Conservation (phyloP, 2,329 filamentous ascomycete species). For the Ceratocystis diversiconidia region DNA sequence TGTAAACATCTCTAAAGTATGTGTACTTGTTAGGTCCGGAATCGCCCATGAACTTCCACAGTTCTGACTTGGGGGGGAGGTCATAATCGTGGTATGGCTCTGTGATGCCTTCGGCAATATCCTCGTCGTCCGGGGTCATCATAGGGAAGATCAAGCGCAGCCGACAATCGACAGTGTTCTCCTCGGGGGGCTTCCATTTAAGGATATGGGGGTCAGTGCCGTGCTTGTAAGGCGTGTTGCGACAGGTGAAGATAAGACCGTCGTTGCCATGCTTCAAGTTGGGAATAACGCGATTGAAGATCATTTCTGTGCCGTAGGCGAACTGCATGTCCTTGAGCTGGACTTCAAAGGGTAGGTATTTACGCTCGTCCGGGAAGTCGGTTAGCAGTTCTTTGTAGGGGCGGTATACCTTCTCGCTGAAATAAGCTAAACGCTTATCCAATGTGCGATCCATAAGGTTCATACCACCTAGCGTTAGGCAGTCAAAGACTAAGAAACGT, state of each 20-base stretch:
- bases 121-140: slow-evolving; percentile 51
- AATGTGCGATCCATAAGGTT: slow-evolving; percentile 64
- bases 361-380: slow-evolving; percentile 53
- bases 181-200: slow-evolving; percentile 92
- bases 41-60: slow-evolving; percentile 50
- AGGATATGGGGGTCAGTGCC: slow-evolving; percentile 89
- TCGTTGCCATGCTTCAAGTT: slow-evolving; percentile 85
- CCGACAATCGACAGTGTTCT: slow-evolving; percentile 90
- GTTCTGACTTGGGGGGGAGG: slow-evolving; percentile 55
- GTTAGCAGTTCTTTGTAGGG: slow-evolving; percentile 52
- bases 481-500: slow-evolving; percentile 87
- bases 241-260: slow-evolving; percentile 94
- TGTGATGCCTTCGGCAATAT: slow-evolving; percentile 50
- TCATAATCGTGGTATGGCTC: slow-evolving; percentile 65
- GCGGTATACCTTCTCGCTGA: slow-evolving; percentile 60
- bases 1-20: slow-evolving; percentile 50
- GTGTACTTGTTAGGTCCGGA: slow-evolving; percentile 39
- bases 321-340: slow-evolving; percentile 84
- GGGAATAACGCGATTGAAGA: slow-evolving; percentile 79
- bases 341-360: slow-evolving; percentile 62
- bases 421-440: slow-evolving; percentile 79
- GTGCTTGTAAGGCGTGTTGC: slow-evolving; percentile 68
- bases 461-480: slow-evolving; percentile 64
- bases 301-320: slow-evolving; percentile 76
- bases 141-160: slow-evolving; percentile 62